Base-by-base conservation (phyloP, 331 rosid species). In the Acacia concinna region DNA sequence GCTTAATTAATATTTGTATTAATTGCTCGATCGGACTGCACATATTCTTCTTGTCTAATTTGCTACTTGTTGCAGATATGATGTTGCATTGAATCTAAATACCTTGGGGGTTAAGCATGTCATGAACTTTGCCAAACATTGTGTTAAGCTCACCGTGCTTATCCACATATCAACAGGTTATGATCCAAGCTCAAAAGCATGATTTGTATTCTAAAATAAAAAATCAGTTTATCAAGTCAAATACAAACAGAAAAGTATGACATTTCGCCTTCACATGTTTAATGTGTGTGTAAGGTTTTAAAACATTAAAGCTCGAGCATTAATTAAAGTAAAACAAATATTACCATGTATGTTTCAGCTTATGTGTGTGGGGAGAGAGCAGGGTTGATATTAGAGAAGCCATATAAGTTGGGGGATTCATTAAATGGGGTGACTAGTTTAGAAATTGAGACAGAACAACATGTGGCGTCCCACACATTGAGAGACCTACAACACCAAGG, bases 91-190 rank as follows among this genome's bases (percentile, higher is more conserved):
- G 79, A 81, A 75, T 37, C 57, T 90, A 80, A 93, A 93, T 65
- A 85, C 98, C 20, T 76, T 91, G 66, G 97, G 97, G 71, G 87
- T 81, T 32, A 78, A 87, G 74, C 80, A 91, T 75, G 84, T 87
- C 32, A 34, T 89, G 71, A 86, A 46, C 84, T 93, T 91, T 43
- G 92, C 95, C 51, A 83, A 88, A 77, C 59, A n/a, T 27, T 52
- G 59, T 52, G n/a, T 52, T n/a, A 52, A 52, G 28, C 11, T 52
- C 27, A n/a, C 10, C 4, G 3, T 52, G 59, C 59, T 52, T 52
- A 12, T n/a, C 27, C 28, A n/a, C 59, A n/a, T 52, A 52, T n/a
- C 59, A 52, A 52, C 28, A 52, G 59, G 59, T 51, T 46, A 15
- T 44, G 49, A 14, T 44, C 4, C 49, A 12, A 44, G 2, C 57